These are phyloP conservation scores for Ophiostoma sp. DNA, from an alignment of 2,329 filamentous ascomycete species.

Conservation along the genomic window DNA sequence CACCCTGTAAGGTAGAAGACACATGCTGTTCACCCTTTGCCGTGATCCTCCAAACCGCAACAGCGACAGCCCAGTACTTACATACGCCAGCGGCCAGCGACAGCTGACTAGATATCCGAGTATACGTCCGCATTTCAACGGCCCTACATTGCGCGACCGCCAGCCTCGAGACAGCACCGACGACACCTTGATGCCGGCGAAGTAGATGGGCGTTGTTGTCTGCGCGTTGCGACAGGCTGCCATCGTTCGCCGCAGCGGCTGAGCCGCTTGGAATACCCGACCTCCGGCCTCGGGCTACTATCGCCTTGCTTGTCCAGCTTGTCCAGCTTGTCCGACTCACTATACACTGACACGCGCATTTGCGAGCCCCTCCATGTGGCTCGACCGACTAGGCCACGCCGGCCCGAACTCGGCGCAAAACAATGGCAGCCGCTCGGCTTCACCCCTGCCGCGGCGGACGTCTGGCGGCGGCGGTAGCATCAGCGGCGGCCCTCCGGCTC, in stretches of 20 bases:
- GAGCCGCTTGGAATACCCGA: background rate
- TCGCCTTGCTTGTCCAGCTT: background rate
- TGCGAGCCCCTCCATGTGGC: slow-evolving; percentile 60
- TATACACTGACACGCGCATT: background rate
- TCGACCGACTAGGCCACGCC: slow-evolving; percentile 71
- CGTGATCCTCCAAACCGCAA: slow-evolving; percentile 7
- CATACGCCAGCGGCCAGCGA: background rate
- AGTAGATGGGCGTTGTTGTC: background rate
- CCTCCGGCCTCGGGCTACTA: background rate
- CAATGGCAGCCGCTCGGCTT: slow-evolving; percentile 50
- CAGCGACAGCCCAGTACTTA: background rate
- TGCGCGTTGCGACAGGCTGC: slow-evolving; percentile 8
- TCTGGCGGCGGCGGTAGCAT: slow-evolving; percentile 51
- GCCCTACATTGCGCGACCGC: background rate
- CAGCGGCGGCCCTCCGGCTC: slow-evolving; percentile 60
- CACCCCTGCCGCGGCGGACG: slow-evolving; percentile 50
- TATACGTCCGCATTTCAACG: background rate
- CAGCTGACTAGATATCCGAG: background rate
- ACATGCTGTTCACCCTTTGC: slow-evolving; percentile 12
- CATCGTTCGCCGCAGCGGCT: slow-evolving; percentile 5
- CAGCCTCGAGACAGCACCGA: background rate
- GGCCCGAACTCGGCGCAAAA: slow-evolving; percentile 54
- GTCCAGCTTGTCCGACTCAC: background rate
- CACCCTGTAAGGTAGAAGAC: slow-evolving; percentile 13
- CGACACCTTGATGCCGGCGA: background rate